phyloP scores from a whole-genome alignment of 768 basidiomycete species.

The Hemileccinum rubropunctum region DNA sequence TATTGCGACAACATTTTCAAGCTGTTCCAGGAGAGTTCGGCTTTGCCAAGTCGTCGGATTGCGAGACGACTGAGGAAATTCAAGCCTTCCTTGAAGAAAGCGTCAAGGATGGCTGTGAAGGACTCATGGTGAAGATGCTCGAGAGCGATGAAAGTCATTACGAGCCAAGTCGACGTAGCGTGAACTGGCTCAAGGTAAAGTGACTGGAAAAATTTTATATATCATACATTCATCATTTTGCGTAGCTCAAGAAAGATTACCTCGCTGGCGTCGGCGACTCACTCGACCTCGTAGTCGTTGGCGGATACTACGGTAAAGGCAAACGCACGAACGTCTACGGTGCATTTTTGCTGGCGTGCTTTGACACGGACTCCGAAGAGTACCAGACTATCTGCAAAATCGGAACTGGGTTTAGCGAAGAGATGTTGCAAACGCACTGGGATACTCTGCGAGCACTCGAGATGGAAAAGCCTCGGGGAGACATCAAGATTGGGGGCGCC shows the following conservation, averaged over 20 bases:
- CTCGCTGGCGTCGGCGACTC: slow-evolving; percentile 96
- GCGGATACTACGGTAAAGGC: slow-evolving; percentile 96
- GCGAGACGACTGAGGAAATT: slow-evolving; percentile 89
- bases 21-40: slow-evolving; percentile 86
- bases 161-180: slow-evolving; percentile 91
- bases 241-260: slow-evolving; percentile 97
- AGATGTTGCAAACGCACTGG: slow-evolving; percentile 76
- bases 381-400: slow-evolving; percentile 99
- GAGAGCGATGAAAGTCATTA: slow-evolving; percentile 90
- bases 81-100: slow-evolving; percentile 93
- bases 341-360: slow-evolving; percentile 96
- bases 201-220: not conserved
- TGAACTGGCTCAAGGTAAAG: slow-evolving; percentile 95
- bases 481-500: slow-evolving; percentile 86
- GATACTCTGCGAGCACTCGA: slow-evolving; percentile 81
- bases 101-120: slow-evolving; percentile 98
- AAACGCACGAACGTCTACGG: slow-evolving; percentile 98
- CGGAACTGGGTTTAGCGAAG: slow-evolving; percentile 97
- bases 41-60: slow-evolving; percentile 90
- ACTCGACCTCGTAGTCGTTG: slow-evolving; percentile 95
- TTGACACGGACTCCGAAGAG: slow-evolving; percentile 90
- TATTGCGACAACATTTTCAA: slow-evolving; percentile 78
- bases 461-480: slow-evolving; percentile 64
- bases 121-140: slow-evolving; percentile 99
- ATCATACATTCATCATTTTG: slow-evolving; percentile 1